These are phyloP conservation scores for Microbotryum saponariae DNA, from an alignment of 1,284 basidiomycete species.

Conservation along the genomic window DNA sequence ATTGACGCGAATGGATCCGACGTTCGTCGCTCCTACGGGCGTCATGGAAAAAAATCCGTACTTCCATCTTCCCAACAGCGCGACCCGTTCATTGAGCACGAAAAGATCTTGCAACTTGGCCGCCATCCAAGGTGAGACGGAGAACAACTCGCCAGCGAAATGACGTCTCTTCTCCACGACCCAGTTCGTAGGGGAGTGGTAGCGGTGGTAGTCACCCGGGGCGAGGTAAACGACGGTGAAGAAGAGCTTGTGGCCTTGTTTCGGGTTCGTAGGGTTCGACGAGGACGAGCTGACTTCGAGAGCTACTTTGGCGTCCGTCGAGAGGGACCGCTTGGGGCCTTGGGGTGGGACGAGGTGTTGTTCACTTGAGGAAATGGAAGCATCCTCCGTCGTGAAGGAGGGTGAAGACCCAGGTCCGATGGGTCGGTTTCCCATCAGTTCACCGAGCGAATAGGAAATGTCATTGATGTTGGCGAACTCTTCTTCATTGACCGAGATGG, in stretches of 20 bases:
- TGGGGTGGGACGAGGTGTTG: no score
- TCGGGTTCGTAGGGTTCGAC: constrained; percentile 36
- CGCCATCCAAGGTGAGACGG: constrained; percentile 92
- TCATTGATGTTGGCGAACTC: constrained; percentile 96
- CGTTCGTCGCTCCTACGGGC: constrained; percentile 96
- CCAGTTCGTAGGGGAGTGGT: constrained; percentile 93
- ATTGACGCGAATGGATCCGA: constrained; percentile 91
- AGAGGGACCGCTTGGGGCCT: not conserved
- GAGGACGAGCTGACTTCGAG: constrained; percentile 42
- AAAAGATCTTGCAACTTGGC: constrained; percentile 86
- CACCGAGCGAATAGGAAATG: constrained; percentile 85
- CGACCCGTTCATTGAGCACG: constrained; percentile 94
- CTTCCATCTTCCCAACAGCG: constrained; percentile 90
- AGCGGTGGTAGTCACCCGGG: constrained; percentile 96
- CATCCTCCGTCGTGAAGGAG: not conserved
- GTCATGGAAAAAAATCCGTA: constrained; percentile 96
- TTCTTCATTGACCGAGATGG: constrained; percentile 62
- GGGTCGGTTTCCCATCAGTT: constrained; percentile 48
- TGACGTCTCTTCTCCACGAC: constrained; percentile 92
- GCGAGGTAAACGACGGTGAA: constrained; percentile 96
- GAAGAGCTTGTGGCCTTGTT: constrained; percentile 71
- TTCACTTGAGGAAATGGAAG: not conserved
- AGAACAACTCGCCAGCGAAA: constrained; percentile 91
- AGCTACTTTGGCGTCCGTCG: constrained; percentile 46
- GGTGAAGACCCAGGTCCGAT: not conserved